phyloP scores from a whole-genome alignment of 768 basidiomycete genomes.

The Coprinopsis marcescibilis region DNA sequence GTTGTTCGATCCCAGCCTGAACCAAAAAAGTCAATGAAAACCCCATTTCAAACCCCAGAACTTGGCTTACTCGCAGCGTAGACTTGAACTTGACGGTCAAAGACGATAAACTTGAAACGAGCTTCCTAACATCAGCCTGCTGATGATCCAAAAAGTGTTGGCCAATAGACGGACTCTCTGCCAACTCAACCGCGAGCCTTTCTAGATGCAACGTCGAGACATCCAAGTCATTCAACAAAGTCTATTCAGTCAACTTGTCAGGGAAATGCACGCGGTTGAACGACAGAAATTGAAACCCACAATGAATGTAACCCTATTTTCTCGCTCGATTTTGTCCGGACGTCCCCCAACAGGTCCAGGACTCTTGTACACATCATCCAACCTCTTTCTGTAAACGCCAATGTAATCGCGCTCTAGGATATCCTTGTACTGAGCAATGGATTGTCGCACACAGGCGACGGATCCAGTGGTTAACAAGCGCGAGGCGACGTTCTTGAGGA shows the following conservation, averaged over 20 bases:
- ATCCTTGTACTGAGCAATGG: slow-evolving; percentile 58
- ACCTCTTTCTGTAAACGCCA: slow-evolving; percentile 71
- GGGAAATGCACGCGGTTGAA: neutral
- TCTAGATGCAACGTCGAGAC: slow-evolving; percentile 87
- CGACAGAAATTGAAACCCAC: slow-evolving; percentile 31
- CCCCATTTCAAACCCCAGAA: neutral
- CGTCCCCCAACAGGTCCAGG: slow-evolving; percentile 39
- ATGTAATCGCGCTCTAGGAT: slow-evolving; percentile 82
- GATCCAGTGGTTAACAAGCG: slow-evolving; percentile 79
- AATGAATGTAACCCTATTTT: slow-evolving; percentile 74
- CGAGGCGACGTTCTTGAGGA: slow-evolving; percentile 78
- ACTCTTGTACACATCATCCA: slow-evolving; percentile 82
- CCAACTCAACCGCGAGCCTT: slow-evolving; percentile 64
- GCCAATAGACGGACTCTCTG: slow-evolving; percentile 43
- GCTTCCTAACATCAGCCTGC: slow-evolving; percentile 40
- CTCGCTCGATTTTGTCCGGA: slow-evolving; percentile 74
- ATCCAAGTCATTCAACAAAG: slow-evolving; percentile 91
- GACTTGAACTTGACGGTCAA: slow-evolving; percentile 62
- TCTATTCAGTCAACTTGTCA: slow-evolving; percentile 45
- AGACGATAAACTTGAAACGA: slow-evolving; percentile 45
- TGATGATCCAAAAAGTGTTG: slow-evolving; percentile 68
- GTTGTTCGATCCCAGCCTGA: slow-evolving; percentile 82
- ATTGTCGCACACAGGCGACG: slow-evolving; percentile 47
- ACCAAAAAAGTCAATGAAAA: slow-evolving; percentile 2
- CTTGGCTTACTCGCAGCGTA: slow-evolving; percentile 54